phyloP scores from a whole-genome alignment of 495 filamentous ascomycete species.

The Neurospora sp. region DNA sequence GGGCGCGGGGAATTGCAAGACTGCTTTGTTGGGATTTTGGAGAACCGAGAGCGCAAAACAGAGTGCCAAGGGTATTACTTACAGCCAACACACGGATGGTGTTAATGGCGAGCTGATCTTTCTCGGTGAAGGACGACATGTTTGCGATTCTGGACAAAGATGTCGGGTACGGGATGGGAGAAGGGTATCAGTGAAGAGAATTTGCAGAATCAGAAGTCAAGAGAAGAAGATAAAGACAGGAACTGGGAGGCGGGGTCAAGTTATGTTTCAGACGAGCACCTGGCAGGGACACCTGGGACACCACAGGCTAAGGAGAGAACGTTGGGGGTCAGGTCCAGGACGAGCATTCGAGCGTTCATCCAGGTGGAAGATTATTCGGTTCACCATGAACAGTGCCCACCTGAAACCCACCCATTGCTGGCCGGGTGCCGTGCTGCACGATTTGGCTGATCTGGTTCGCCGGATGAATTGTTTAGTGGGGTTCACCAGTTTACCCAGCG shows the following conservation, averaged over 20 bases:
- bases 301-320: background rate
- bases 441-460: background rate
- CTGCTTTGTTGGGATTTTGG: constrained; percentile 37
- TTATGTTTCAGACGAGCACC: constrained; percentile 8
- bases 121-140: constrained; percentile 74
- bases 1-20: constrained; percentile 7
- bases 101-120: constrained; percentile 88
- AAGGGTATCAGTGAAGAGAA: constrained; percentile 19
- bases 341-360: background rate
- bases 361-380: background rate
- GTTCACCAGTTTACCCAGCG: background rate
- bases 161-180: constrained; percentile 9
- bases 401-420: background rate
- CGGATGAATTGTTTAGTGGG: background rate
- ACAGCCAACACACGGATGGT: constrained; percentile 94
- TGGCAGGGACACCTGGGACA: background rate
- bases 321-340: background rate
- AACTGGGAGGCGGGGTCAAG: constrained; percentile 21
- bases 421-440: background rate
- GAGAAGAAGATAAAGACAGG: constrained; percentile 11
- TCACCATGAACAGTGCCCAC: background rate
- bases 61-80: constrained; percentile 30
- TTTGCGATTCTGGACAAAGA: constrained; percentile 36
- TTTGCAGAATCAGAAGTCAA: constrained; percentile 15
- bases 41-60: constrained; percentile 6